Conservation (phyloP, 2,329 filamentous ascomycete species). For the Penicillium sp. region DNA sequence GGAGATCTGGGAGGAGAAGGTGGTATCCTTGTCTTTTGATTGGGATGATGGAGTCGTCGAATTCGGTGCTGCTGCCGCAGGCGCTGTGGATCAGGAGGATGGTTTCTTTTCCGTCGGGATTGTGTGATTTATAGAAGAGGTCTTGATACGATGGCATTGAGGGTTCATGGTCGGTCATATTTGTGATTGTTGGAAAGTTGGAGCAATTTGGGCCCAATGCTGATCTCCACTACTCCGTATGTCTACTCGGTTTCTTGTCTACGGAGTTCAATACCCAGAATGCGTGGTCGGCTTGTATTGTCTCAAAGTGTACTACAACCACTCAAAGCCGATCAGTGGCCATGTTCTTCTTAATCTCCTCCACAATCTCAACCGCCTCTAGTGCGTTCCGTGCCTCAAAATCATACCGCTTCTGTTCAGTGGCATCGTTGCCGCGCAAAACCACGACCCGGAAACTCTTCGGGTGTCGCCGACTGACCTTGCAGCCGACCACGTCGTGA, state of each 20-base stretch:
- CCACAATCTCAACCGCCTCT: slow-evolving; percentile 58
- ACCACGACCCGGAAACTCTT: slow-evolving; percentile 59
- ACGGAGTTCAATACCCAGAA: no score
- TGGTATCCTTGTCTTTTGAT: slow-evolving; percentile 10
- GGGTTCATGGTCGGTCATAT: not conserved
- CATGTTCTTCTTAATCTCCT: slow-evolving; percentile 57
- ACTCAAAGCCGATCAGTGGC: slow-evolving; percentile 40
- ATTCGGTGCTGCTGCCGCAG: slow-evolving; percentile 9
- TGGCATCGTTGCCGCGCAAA: slow-evolving; percentile 55
- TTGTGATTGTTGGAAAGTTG: not conserved
- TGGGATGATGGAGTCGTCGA: slow-evolving; percentile 7
- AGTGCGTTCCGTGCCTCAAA: slow-evolving; percentile 55
- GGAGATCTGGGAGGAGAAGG: slow-evolving; percentile 15
- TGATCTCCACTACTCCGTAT: no score
- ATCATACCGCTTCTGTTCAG: slow-evolving; percentile 61
- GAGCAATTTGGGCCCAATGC: no score
- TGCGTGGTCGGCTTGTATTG: no score
- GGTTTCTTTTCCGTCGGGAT: slow-evolving; percentile 5
- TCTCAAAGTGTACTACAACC: not conserved
- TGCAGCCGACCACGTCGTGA: slow-evolving; percentile 58
- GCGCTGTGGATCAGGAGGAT: slow-evolving; percentile 15
- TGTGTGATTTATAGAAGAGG: slow-evolving; percentile 4
- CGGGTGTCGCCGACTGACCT: slow-evolving; percentile 59
- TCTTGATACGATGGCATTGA: no score
- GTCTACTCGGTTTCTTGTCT: no score